Evolutionary conservation across 2,329 filamentous ascomycete genomes (phyloP), one percentile per base, ranked within the genome.

Genomic region (Fusarium keratoplasticum): DNA sequence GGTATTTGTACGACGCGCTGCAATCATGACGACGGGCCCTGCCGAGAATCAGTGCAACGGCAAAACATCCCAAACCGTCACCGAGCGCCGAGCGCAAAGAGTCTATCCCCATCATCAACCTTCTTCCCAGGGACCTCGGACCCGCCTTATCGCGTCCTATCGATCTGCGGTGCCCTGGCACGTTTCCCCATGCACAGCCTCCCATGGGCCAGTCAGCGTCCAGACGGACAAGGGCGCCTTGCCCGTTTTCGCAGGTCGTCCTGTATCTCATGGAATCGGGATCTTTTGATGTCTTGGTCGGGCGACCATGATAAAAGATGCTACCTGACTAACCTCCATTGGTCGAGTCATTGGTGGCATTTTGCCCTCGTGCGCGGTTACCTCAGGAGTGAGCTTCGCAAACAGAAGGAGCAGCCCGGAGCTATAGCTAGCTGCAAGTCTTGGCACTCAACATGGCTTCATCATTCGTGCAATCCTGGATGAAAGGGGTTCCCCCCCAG

Each of bases 221-320:
- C 38, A 47, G 31, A 25, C 27, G 47, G 54, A 62, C 33, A 7
- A 31, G 27, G 33, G 29, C 70, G 70, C 76, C 61, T 75, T 77
- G 69, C 76, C 76, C 62, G 57, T 74, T 78, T 78, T 74, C 72
- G 76, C 76, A 78, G 76, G 76, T 77, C 67, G 61, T 64, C 69
- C 69, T 64, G 71, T 61, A 72, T 61, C 58, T 52, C 61, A 22
- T 42, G 36, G 50, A n/a, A 31, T 62, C 52, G 29, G 38, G 33
- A 54, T 60, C 72, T 70, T 70, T 74, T 63, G 38, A 14, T 52
- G 72, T 70, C 72, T 66, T 69, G 58, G 55, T 33, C 47, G 55
- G 25, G 31, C 20, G 47, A 27, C 47, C 13, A 31, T 20, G 35
- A 42, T 31, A 54, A 47, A 55, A 35, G 36, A 69, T 52, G 38